Percentiles rank a stretch among this genome's conserved stretches.
Conservation (phyloP, 1,139 yeast genomes). For the Suhomyces kunorum region DNA sequence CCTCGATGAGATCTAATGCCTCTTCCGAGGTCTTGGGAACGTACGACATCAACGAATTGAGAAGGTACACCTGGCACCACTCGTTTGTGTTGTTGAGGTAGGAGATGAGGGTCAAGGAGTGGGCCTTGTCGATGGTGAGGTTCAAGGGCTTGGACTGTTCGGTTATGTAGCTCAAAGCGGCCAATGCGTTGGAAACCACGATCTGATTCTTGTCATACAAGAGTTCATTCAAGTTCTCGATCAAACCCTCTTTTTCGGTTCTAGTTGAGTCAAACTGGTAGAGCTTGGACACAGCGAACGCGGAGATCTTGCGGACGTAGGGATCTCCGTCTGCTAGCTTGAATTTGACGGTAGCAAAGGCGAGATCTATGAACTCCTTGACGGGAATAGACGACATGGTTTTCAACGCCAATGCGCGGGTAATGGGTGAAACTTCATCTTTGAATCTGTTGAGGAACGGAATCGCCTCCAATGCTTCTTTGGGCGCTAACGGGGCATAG, state of each 20-base stretch:
- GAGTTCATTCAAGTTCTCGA: slow-evolving; percentile 58
- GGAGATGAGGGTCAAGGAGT: slow-evolving; percentile 54
- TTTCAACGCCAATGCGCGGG: slow-evolving; percentile 56
- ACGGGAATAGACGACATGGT: slow-evolving; percentile 64
- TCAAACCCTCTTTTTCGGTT: slow-evolving; percentile 48
- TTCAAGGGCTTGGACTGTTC: slow-evolving; percentile 53
- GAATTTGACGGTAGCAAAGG: slow-evolving; percentile 23
- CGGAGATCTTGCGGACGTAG: slow-evolving; percentile 67
- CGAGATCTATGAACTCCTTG: slow-evolving; percentile 48
- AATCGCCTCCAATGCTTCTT: slow-evolving; percentile 55
- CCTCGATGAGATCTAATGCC: slow-evolving; percentile 66
- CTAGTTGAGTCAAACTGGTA: slow-evolving; percentile 57
- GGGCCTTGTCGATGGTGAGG: slow-evolving; percentile 56
- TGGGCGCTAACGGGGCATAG: slow-evolving; percentile 57
- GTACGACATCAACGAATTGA: slow-evolving; percentile 66
- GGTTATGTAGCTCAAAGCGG: slow-evolving; percentile 66
- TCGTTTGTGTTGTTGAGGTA: slow-evolving; percentile 62
- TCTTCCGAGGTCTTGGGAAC: slow-evolving; percentile 70
- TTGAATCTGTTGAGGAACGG: slow-evolving; percentile 57
- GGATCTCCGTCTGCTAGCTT: slow-evolving; percentile 58
- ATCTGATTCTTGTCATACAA: slow-evolving; percentile 58
- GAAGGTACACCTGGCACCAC: slow-evolving; percentile 77
- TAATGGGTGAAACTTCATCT: slow-evolving; percentile 35
- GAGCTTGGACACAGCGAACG: slow-evolving; percentile 67
- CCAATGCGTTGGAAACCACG: slow-evolving; percentile 73